These are phyloP conservation scores for Adenanthera pavonina DNA, from an alignment of 306 rosid genomes.

Conservation along the genomic window DNA sequence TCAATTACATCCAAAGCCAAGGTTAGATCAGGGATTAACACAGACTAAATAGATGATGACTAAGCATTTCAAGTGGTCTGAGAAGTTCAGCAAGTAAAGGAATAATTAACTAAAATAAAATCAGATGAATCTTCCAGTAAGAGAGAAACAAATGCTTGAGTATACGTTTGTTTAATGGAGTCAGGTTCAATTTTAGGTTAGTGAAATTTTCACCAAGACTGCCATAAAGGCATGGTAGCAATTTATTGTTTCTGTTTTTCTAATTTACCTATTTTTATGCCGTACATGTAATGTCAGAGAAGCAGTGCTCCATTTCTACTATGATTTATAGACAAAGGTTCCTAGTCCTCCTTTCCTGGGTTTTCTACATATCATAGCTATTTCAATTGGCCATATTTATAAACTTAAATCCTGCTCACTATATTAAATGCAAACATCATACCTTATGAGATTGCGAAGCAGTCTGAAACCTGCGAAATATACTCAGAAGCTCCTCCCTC, in stretches of 20 bases:
- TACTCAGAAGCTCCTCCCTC: slow-evolving; percentile 83
- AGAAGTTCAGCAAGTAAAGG: slow-evolving; percentile 7
- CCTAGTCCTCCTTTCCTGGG: slow-evolving; percentile 14
- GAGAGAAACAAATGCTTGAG: slow-evolving; percentile 15
- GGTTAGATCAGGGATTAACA: slow-evolving; percentile 41
- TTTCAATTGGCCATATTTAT: slow-evolving; percentile 1
- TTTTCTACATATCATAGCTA: slow-evolving; percentile 11
- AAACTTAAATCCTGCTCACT: slow-evolving; percentile 14
- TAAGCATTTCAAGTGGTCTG: slow-evolving; percentile 5
- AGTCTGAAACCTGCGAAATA: slow-evolving; percentile 76
- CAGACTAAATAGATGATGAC: slow-evolving; percentile 14
- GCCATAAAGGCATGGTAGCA: slow-evolving; percentile 5
- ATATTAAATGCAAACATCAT: slow-evolving; percentile 31
- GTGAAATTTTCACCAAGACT: slow-evolving; percentile 11
- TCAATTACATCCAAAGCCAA: slow-evolving; percentile 47
- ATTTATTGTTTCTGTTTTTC: slow-evolving; percentile 17
- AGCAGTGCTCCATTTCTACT: slow-evolving; percentile 30
- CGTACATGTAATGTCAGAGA: slow-evolving; percentile 16
- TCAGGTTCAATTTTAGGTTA: background rate
- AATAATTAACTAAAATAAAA: slow-evolving; percentile 1
- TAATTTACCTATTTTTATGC: slow-evolving; percentile 2
- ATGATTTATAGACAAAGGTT: slow-evolving; percentile 30
- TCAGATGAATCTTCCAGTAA: slow-evolving; percentile 4
- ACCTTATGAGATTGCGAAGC: slow-evolving; percentile 72
- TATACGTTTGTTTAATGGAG: background rate